Conservation (phyloP, 345 rosid genomes). For the Populus deltoides region DNA sequence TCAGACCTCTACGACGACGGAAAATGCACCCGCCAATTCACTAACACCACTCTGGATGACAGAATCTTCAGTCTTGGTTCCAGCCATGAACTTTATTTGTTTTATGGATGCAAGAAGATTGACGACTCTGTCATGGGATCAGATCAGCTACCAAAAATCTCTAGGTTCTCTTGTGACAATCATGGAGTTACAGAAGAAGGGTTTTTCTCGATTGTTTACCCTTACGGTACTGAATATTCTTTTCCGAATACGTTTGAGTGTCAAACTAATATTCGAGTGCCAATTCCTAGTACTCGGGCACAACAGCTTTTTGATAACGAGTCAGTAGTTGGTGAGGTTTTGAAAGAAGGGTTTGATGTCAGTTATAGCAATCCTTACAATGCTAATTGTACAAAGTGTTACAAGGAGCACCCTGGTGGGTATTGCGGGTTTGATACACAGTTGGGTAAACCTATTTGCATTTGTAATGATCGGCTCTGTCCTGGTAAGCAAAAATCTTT, state of each 20-base stretch:
- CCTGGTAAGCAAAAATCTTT: conserved; percentile 5
- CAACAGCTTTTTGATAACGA: conserved; percentile 1
- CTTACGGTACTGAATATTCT: conserved; percentile 16
- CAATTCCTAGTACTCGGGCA: conserved; percentile 1
- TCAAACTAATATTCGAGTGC: conserved; percentile 11
- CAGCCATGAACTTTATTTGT: conserved; percentile 18
- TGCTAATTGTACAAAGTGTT: conserved; percentile 24
- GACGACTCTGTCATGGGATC: neutral
- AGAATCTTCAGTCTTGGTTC: conserved; percentile 6
- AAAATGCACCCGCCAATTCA: conserved; percentile 16
- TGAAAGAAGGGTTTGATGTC: conserved; percentile 37
- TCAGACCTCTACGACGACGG: conserved; percentile 24
- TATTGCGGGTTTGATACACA: conserved; percentile 37
- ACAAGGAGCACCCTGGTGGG: conserved; percentile 6
- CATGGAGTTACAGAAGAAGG: neutral
- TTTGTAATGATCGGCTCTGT: conserved; percentile 33
- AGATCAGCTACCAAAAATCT: neutral
- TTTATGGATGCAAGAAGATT: conserved; percentile 15
- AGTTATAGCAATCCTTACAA: conserved; percentile 21
- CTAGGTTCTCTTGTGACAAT: conserved; percentile 17
- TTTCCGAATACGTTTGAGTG: conserved; percentile 10
- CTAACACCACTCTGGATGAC: conserved; percentile 27
- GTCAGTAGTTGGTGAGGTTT: conserved; percentile 24
- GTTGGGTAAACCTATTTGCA: conserved; percentile 26
- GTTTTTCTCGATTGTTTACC: conserved; percentile 24